Base-by-base conservation (phyloP, 257 asterid genomes). In the Jacaranda copaia region DNA sequence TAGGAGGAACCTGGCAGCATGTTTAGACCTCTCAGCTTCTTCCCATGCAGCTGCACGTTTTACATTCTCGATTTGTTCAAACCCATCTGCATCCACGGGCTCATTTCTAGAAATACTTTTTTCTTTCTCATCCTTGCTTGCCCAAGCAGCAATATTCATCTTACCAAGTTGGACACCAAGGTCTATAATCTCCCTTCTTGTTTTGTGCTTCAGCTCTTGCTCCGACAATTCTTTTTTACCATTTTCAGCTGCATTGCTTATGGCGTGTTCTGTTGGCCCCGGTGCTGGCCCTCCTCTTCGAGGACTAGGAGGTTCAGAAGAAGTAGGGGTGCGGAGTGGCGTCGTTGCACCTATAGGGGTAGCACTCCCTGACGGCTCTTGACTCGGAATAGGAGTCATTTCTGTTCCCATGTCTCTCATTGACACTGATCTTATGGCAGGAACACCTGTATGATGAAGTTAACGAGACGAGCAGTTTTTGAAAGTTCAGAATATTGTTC, bases 321-420 rank as follows among this genome's bases (percentile, higher is more conserved):
- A 90, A 59, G 88, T 88, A 16, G 99, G 99, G 82, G 97, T 95
- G 36, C 98, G 92, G 32, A 90, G 70, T 57, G 99, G 99, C 55
- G 97, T 95, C 6, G 96, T 91, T 45, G 98, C 80, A 63, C 90
- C 89, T n/a, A 88, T 80, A 1, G 99, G 99, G n/a, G 98, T 93
- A 68, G 87, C 87, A 16, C 97, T 93, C 67, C 97, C 91, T 5
- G 98, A 96, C 36, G 99, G 98, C 72, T 93, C 99, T 76, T 96
- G 99, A 64, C 99, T 96, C 4, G 98, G 98, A 76, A 96, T 90
- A 10, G 99, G 99, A 32, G 99, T 96, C 99, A 96, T 96, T 80
- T 96, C 99, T 0, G 99, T 96, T 73, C 99, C 99, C 94, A 87
- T 96, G 61, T 96, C 99, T 81, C 99, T 89, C 99, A 96, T 96